Evolutionary conservation across 805 yeast genomes (phyloP).

Genomic region (Wickerhamomyces chaumierensis): DNA sequence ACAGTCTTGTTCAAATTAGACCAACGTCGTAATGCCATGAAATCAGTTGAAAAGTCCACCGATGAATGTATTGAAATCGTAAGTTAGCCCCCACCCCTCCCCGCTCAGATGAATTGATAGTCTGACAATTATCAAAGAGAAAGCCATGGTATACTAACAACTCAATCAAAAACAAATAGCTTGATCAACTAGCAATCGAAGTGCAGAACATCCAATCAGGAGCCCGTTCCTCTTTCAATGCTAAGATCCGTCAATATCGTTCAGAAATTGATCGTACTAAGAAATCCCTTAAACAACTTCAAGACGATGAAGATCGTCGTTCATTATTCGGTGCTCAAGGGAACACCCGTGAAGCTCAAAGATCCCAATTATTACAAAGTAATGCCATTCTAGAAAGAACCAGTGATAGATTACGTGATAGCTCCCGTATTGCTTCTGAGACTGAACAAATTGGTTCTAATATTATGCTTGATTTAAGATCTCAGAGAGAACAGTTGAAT

Average conservation of each 20-base stretch:
- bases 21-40: conserved; percentile 41
- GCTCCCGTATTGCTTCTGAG: conserved; percentile 83
- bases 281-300: conserved; percentile 37
- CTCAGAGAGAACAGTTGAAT: conserved; percentile 86
- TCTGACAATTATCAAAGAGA: too few species aligned
- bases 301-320: conserved; percentile 63
- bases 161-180: too few species aligned
- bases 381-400: conserved; percentile 76
- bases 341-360: conserved; percentile 43
- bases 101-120: too few species aligned
- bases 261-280: conserved; percentile 50
- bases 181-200: conserved; percentile 79
- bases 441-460: conserved; percentile 89
- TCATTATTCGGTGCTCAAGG: conserved; percentile 53
- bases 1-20: too few species aligned
- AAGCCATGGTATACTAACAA: too few species aligned
- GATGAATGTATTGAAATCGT: conserved; percentile 71
- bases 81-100: conserved; percentile 9
- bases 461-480: conserved; percentile 75
- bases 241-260: conserved; percentile 65
- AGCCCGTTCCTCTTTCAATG: conserved; percentile 57
- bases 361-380: conserved; percentile 69
- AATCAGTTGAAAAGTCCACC: conserved; percentile 52
- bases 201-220: conserved; percentile 73
- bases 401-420: conserved; percentile 72